Percentiles rank a stretch among this genome's conserved stretches.
Conservation (phyloP, 2,329 filamentous ascomycete genomes). For the Myrmaecium sp. region DNA sequence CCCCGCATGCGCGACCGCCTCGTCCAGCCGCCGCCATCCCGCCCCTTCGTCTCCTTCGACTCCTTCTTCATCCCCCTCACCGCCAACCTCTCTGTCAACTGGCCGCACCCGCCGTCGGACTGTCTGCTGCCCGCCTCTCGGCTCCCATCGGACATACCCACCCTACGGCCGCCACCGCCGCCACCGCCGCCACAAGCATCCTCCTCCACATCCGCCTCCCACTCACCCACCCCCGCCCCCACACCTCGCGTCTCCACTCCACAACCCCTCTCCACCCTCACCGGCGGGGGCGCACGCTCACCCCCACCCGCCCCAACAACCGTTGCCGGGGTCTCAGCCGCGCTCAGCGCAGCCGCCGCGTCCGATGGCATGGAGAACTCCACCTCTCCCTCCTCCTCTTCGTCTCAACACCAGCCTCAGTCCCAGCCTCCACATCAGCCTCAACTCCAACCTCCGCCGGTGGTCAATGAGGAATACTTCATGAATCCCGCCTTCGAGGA, state of each 20-base stretch:
- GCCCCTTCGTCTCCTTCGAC: slow-evolving; percentile 49
- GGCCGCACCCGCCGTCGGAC: slow-evolving; percentile 64
- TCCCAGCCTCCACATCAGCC: background rate
- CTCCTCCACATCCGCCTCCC: slow-evolving; percentile 3
- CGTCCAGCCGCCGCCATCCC: slow-evolving; percentile 18
- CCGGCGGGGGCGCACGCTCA: background rate
- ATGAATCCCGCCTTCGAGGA: slow-evolving; percentile 80
- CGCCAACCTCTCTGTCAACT: slow-evolving; percentile 58
- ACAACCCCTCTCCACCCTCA: background rate
- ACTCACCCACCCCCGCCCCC: slow-evolving; percentile 1
- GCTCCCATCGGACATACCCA: background rate
- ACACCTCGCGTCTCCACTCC: background rate
- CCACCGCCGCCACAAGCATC: slow-evolving; percentile 3
- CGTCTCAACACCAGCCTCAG: background rate
- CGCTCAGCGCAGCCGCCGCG: slow-evolving; percentile 7
- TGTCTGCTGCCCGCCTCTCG: slow-evolving; percentile 38
- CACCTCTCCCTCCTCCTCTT: background rate
- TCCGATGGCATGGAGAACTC: background rate
- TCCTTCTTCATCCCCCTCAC: slow-evolving; percentile 76
- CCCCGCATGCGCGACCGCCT: slow-evolving; percentile 53
- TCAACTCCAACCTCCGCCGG: too few relatives aligned
- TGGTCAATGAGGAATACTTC: slow-evolving; percentile 42
- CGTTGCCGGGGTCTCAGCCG: background rate
- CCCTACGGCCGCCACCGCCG: background rate
- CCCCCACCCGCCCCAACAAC: background rate